These are phyloP conservation scores for Suillus luteus DNA, from an alignment of 768 basidiomycete species.

Conservation along the genomic window DNA sequence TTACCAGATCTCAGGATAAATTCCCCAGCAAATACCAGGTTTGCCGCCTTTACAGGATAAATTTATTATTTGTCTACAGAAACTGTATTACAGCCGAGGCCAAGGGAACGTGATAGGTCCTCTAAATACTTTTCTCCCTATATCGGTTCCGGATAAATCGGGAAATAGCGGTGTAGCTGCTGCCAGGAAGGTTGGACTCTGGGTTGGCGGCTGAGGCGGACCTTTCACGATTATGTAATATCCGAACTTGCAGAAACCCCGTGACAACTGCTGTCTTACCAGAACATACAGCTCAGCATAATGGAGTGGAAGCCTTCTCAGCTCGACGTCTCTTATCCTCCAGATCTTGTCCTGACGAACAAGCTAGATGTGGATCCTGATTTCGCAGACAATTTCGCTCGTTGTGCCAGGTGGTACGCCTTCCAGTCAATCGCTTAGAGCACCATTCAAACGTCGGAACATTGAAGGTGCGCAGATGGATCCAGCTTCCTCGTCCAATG, in stretches of 20 bases:
- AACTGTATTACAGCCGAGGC: too few species aligned
- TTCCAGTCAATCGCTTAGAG: background rate
- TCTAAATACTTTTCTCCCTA: too few species aligned
- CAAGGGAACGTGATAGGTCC: too few species aligned
- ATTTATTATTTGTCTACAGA: too few species aligned
- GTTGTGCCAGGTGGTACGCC: constrained; percentile 58
- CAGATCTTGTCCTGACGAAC: constrained; percentile 13
- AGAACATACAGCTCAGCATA: background rate
- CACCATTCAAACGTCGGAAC: background rate
- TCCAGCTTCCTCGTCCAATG: constrained; percentile 65
- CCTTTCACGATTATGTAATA: background rate
- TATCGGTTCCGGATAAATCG: too few species aligned
- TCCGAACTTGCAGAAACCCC: too few species aligned
- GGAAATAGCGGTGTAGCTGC: too few species aligned
- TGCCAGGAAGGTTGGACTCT: too few species aligned
- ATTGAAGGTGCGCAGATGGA: constrained; percentile 73
- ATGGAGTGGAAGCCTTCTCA: constrained; percentile 34
- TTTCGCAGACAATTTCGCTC: constrained; percentile 48
- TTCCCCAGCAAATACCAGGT: too few species aligned
- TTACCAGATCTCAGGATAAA: too few species aligned
- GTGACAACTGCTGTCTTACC: too few species aligned
- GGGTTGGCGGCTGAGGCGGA: background rate
- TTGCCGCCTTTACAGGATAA: too few species aligned
- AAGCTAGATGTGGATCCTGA: constrained; percentile 25
- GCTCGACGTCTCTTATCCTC: constrained; percentile 29